Percentiles rank a stretch among this genome's conserved stretches.
phyloP scores from a whole-genome alignment of 805 yeast genomes.

The Starmerella lactis-condensi region DNA sequence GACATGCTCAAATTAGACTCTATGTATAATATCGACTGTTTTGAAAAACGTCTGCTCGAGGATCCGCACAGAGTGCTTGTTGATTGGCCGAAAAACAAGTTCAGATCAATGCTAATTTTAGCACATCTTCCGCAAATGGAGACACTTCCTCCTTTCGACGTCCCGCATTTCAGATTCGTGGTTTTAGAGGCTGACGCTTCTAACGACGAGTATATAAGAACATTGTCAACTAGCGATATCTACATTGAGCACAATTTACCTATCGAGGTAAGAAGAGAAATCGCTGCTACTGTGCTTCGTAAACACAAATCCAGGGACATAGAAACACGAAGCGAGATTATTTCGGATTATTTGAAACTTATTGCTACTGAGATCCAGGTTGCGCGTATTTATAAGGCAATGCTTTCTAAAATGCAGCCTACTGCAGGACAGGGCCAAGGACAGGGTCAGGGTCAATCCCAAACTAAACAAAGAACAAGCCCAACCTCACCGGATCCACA shows the following conservation, averaged over 20 bases:
- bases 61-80: conserved; percentile 50
- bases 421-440: background rate
- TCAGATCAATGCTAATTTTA: conserved; percentile 41
- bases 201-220: conserved; percentile 29
- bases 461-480: background rate
- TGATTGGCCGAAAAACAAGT: conserved; percentile 50
- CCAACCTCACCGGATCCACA: too few relatives aligned
- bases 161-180: conserved; percentile 21
- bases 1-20: conserved; percentile 32
- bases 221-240: conserved; percentile 32
- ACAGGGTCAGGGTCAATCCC: background rate
- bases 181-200: conserved; percentile 28
- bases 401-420: conserved; percentile 15
- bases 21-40: conserved; percentile 33
- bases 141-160: conserved; percentile 20
- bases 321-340: conserved; percentile 27
- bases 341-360: conserved; percentile 30
- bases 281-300: conserved; percentile 24
- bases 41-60: conserved; percentile 26
- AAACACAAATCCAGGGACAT: conserved; percentile 6
- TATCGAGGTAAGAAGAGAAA: conserved; percentile 24
- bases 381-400: conserved; percentile 41
- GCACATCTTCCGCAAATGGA: conserved; percentile 31
- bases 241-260: conserved; percentile 39
- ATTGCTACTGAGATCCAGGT: conserved; percentile 47